Conservation (phyloP, 2,329 filamentous ascomycete genomes). For the Phyllosticta citrichinensis region DNA sequence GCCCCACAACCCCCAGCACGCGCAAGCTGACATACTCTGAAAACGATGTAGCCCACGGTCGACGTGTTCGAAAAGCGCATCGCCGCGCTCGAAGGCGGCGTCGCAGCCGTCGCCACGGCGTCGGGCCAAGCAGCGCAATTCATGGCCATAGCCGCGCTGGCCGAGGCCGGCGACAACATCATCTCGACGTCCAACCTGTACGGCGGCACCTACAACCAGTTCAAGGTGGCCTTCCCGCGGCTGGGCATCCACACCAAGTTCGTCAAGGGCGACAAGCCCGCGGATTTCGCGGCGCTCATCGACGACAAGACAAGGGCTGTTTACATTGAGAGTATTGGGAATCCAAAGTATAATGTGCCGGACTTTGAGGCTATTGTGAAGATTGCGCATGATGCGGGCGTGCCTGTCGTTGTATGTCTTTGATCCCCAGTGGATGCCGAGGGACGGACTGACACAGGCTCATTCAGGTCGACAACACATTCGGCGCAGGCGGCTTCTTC, state of each 20-base stretch:
- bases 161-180: conserved; percentile 84
- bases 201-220: conserved; percentile 93
- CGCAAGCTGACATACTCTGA: neutral
- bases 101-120: conserved; percentile 71
- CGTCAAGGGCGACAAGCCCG: conserved; percentile 66
- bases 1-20: neutral
- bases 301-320: conserved; percentile 91
- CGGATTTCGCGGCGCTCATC: conserved; percentile 71
- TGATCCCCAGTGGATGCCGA: too few relatives aligned
- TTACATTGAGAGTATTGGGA: conserved; percentile 87
- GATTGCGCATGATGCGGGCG: conserved; percentile 58
- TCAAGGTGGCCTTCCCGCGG: conserved; percentile 84
- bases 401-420: conserved; percentile 43
- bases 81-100: conserved; percentile 87
- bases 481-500: conserved; percentile 87
- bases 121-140: conserved; percentile 91
- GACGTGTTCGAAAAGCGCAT: conserved; percentile 96
- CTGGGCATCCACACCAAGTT: conserved; percentile 85
- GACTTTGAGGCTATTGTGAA: conserved; percentile 82
- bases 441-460: neutral
- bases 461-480: conserved; percentile 77
- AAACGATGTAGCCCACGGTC: conserved; percentile 59
- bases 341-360: conserved; percentile 86
- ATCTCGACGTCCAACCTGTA: conserved; percentile 84
- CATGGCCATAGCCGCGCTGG: conserved; percentile 77